Base-by-base conservation (phyloP, 495 filamentous ascomycete genomes). In the Geoglossum glabrum region DNA sequence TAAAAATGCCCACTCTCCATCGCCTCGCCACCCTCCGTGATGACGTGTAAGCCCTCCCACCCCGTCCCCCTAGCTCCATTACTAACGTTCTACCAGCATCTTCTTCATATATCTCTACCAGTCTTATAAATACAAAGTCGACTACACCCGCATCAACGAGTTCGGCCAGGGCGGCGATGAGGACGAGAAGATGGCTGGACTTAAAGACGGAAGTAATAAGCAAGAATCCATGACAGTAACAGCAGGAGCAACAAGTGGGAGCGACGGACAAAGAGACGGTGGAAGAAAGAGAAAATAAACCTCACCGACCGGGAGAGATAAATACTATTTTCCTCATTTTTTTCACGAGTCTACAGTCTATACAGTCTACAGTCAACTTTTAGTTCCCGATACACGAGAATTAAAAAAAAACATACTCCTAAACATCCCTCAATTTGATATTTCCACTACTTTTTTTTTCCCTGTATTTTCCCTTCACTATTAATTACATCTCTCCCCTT, bases 61-160 rank as follows among this genome's bases (percentile, higher is more conserved):
- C 7, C 17, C 21, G 3, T n/a, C 46, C 26, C 46, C 26, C 17
- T 23, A 25, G n/a, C 46, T 25, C 26, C 4, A 23, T 34, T 34
- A 36, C 54, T n/a, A 33, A 43, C 8, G 9, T 34, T 17, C 19
- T 11, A 25, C 21, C n/a, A 57, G 56, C 55, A 96, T 98, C 65
- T 98, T 97, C 76, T 98, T 98, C 68, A 77, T 98, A 55, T 97
- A 95, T 69, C 62, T 98, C n/a, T 98, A 98, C 70, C 92, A 98
- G 69, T 77, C 83, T 59, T 98, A 79, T 75, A 82, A 82, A 61
- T 98, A 98, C 73, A 90, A 84, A 72, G 77, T 94, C 59, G 92
- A 98, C 69, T 90, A 86, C 67, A 86, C 80, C 17, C 76, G 92
- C 45, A 84, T 98, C 68, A 98, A 98, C 69, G 92, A 98, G 68